Base-by-base conservation (phyloP, 169 alveolate species). In the Eimeria necatrix region DNA sequence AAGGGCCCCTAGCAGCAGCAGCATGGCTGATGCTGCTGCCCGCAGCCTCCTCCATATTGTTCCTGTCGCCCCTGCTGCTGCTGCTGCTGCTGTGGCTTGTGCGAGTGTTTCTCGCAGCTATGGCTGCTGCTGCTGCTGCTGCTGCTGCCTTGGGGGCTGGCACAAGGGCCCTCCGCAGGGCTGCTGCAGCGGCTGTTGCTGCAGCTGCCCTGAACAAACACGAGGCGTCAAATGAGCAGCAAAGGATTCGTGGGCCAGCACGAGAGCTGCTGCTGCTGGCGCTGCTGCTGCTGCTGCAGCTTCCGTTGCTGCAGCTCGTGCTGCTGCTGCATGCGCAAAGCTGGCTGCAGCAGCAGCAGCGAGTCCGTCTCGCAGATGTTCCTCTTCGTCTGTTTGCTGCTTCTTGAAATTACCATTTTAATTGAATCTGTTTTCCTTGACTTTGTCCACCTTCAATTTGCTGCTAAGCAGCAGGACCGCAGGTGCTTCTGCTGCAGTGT, bases 21-120 rank as follows among this genome's bases (percentile, higher is more conserved):
- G 53, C 78, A 32, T 26, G 41, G 76, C 56, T 83, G 91, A 56
- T 83, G 91, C 91, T 52, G 91, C 78, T 59, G 16, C 0, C 22
- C 16, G 78, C n/a, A 48, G 48, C 48, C 46, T 52, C 18, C n/a
- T 83, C 59, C 91, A 83, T 83, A 53, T 14, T 59, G 46, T 32
- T 32, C 68, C 22, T 10, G 68, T 56, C 41, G 51, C 70, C 70
- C 26, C n/a, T 49, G 91, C 68, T 83, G 0, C 78, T 83, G 78
- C 60, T 59, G 56, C 78, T 73, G 68, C 49, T 52, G 18, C 70
- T 52, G 49, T 60, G 46, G 22, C 70, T 52, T 51, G 49, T 24
- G 49, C 49, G 46, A 22, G 48, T 16, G 61, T 7, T 48, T 26
- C 41, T 48, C 70, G 49, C 20, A 14, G 48, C 9, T n/a, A n/a